Conservation (phyloP, 371 early-diverging fungal species). For the Thermomucor indicae-seudaticae region DNA sequence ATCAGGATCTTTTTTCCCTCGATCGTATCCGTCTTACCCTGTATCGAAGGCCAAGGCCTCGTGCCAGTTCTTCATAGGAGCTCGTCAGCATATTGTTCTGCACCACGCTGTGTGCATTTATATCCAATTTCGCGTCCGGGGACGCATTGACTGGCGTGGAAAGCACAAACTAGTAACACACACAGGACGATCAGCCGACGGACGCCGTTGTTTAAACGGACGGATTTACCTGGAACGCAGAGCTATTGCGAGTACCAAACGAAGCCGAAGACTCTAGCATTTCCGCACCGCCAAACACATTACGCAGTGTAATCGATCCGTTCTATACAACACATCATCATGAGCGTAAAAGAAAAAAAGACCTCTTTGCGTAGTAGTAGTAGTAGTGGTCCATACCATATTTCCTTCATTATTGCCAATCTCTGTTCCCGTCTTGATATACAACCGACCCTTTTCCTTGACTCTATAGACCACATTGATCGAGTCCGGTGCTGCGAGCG, state of each 20-base stretch:
- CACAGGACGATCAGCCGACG: background rate
- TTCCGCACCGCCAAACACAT: constrained; percentile 85
- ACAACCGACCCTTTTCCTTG: constrained; percentile 65
- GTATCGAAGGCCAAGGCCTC: constrained; percentile 38
- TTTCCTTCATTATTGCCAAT: constrained; percentile 81
- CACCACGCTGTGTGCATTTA: constrained; percentile 44
- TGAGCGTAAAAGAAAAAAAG: background rate
- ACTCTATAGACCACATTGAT: constrained; percentile 70
- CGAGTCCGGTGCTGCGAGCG: constrained; percentile 44
- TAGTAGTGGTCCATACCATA: constrained; percentile 44
- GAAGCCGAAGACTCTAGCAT: constrained; percentile 64
- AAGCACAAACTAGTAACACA: constrained; percentile 24
- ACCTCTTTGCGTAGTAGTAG: background rate
- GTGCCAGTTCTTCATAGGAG: constrained; percentile 41
- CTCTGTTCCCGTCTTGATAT: constrained; percentile 78
- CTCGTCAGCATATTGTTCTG: constrained; percentile 37
- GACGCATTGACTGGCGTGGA: constrained; percentile 44
- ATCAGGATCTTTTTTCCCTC: no score
- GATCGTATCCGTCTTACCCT: no score
- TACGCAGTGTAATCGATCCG: constrained; percentile 66
- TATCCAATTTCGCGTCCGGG: constrained; percentile 37
- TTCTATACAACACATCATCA: constrained; percentile 22
- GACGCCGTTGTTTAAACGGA: background rate
- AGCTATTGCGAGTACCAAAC: constrained; percentile 69
- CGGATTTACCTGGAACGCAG: constrained; percentile 62